Base-by-base conservation (phyloP, 768 basidiomycete genomes). In the Rubroboletus pulcherrimus region DNA sequence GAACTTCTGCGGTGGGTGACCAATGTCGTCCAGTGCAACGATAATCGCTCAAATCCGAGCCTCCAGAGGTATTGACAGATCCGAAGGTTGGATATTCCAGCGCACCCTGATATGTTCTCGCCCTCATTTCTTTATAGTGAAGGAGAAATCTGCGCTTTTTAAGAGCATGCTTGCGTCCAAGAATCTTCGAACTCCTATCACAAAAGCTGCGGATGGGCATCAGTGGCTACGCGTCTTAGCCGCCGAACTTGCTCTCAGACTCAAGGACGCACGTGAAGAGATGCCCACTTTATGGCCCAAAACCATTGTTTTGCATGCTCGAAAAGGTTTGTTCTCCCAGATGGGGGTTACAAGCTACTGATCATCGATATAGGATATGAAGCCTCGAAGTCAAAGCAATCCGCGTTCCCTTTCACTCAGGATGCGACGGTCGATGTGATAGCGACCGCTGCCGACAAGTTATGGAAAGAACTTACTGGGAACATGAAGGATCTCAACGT, bases 81-180 rank as follows among this genome's bases (percentile, higher is more conserved):
- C 79, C 5, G 95, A 97, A 85, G 92, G 93, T 90, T 49, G 35
- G 69, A 64, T 53, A 24, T 52, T 52, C 21, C 45, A 35, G 1
- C 3, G 9, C 24, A n/a, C 10, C 7, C 1, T 7, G 1, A 15
- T 24, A 3, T 29, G 21, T 41, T 29, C 5, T 46, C 8, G 7
- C n/a, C 15, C 54, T 60, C n/a, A 52, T 39, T 38, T 41, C 34
- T 40, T 51, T 55, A 9, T 14, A 96, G 95, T 98, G 35, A 93
- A 91, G 65, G 91, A 92, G 66, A 92, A 92, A 70, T 78, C 86
- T 15, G 75, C 78, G 0, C 73, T 89, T 31, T 87, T 82, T 58
- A 98, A 97, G 75, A 93, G 91, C 63, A 98, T 98, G 96, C 74
- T 93, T 51, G 92, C 93, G 0, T 88, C 93, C n/a, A 99, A 99